Evolutionary conservation across 768 basidiomycete genomes (phyloP).

Genomic region (Tricholoma terreum): DNA sequence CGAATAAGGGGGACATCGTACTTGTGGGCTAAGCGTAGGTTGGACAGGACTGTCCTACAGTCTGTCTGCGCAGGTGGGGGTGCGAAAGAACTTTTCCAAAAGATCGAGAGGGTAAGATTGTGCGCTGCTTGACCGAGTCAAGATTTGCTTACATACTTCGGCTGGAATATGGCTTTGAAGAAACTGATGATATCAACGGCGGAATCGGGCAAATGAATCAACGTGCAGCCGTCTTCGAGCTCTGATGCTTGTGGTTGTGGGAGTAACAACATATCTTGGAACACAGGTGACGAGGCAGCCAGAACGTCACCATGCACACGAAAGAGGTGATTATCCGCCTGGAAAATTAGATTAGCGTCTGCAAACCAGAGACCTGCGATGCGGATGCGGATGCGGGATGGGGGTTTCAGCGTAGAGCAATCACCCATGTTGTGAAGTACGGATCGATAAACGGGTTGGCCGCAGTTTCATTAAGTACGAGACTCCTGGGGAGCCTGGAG

Average conservation of each 20-base stretch:
- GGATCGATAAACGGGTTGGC: too few relatives aligned
- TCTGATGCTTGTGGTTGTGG: slow-evolving; percentile 14
- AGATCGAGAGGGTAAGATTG: too few relatives aligned
- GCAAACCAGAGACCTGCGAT: slow-evolving; percentile 17
- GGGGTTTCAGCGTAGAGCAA: too few relatives aligned
- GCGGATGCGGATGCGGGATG: slow-evolving; percentile 11
- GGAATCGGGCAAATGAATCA: slow-evolving; percentile 17
- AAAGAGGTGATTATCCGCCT: slow-evolving; percentile 15
- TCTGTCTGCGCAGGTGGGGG: slow-evolving; percentile 16
- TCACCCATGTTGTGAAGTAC: too few relatives aligned
- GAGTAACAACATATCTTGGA: slow-evolving; percentile 16
- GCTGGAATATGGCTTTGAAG: slow-evolving; percentile 17
- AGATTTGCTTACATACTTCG: slow-evolving; percentile 7
- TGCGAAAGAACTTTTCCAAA: slow-evolving; percentile 12
- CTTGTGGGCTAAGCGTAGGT: slow-evolving; percentile 19
- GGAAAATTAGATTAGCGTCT: slow-evolving; percentile 23
- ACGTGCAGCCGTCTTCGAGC: slow-evolving; percentile 10
- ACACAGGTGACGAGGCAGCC: slow-evolving; percentile 14
- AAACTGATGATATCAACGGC: slow-evolving; percentile 6
- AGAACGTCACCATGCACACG: slow-evolving; percentile 9
- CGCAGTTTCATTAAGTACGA: too few relatives aligned
- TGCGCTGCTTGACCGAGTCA: neutral
- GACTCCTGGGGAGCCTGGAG: too few relatives aligned
- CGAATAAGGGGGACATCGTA: slow-evolving; percentile 17
- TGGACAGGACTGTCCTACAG: slow-evolving; percentile 10